Percentiles rank a stretch among this genome's conserved stretches.
phyloP scores from a whole-genome alignment of 192 early-diverging fungal species.

The Geosiphon pyriformis region DNA sequence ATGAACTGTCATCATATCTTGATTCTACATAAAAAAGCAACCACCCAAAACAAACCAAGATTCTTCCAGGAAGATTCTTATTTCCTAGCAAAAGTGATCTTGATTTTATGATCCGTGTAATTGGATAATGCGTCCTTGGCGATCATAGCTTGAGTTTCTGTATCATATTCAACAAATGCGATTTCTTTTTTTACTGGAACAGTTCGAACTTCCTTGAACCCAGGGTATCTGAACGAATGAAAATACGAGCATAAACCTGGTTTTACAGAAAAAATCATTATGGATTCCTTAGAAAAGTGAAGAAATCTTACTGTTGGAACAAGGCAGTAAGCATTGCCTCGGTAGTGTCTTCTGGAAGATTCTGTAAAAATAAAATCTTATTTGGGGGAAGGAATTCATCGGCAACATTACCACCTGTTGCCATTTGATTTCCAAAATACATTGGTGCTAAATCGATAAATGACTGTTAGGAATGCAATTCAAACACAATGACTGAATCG shows the following conservation, averaged over 20 bases:
- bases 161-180: slow-evolving; percentile 95
- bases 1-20: too few species aligned
- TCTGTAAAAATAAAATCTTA: slow-evolving; percentile 91
- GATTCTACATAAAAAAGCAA: too few species aligned
- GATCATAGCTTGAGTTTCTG: slow-evolving; percentile 71
- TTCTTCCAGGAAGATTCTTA: too few species aligned
- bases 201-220: slow-evolving; percentile 94
- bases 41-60: too few species aligned
- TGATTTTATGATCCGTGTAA: slow-evolving; percentile 65
- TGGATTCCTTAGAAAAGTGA: too few species aligned
- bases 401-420: slow-evolving; percentile 39
- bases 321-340: slow-evolving; percentile 56
- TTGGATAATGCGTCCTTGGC: slow-evolving; percentile 70
- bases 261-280: too few species aligned
- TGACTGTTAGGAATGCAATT: too few species aligned
- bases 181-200: slow-evolving; percentile 87
- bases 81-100: slow-evolving; percentile 83
- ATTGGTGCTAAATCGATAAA: slow-evolving; percentile 13
- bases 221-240: slow-evolving; percentile 63
- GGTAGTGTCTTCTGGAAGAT: slow-evolving; percentile 67
- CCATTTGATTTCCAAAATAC: slow-evolving; percentile 25
- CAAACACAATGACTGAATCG: too few species aligned
- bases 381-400: slow-evolving; percentile 84
- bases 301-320: slow-evolving; percentile 66
- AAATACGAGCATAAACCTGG: too few species aligned